A percentile compares a stretch with the other conserved stretches of the same genome.
Conservation (phyloP, 108 stramenopile genomes). For the Cyclotella atomus region DNA sequence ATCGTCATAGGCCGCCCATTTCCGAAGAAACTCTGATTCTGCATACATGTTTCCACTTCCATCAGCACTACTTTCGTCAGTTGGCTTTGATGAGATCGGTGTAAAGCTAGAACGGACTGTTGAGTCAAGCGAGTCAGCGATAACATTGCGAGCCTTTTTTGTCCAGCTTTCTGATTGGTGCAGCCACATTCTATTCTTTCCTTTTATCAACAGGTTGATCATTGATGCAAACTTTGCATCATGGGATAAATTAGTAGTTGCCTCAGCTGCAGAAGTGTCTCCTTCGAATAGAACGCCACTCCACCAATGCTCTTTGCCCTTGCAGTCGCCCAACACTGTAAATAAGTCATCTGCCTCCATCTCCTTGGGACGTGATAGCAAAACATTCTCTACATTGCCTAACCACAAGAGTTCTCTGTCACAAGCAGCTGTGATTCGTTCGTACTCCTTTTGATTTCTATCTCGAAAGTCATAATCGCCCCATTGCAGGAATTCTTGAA, state of each 20-base stretch:
- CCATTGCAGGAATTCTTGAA: constrained; percentile 4
- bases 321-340: constrained; percentile 24
- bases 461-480: constrained; percentile 11
- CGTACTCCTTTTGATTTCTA: constrained; percentile 31
- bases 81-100: constrained; percentile 1
- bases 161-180: constrained; percentile 33
- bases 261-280: background rate
- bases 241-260: background rate
- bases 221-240: constrained; percentile 21
- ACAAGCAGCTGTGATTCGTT: constrained; percentile 60
- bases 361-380: constrained; percentile 58
- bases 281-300: constrained; percentile 12
- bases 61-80: background rate
- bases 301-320: constrained; percentile 10
- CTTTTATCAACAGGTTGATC: constrained; percentile 14
- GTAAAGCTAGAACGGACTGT: constrained; percentile 35
- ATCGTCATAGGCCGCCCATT: constrained; percentile 49
- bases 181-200: constrained; percentile 45
- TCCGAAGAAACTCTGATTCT: constrained; percentile 29
- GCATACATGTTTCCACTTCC: constrained; percentile 1
- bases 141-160: constrained; percentile 14
- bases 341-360: constrained; percentile 48
- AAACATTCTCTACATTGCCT: constrained; percentile 51
- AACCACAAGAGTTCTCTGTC: constrained; percentile 63
- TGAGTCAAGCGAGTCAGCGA: constrained; percentile 38